Conservation (phyloP, 805 yeast species). For the Danielia oregonensis region DNA sequence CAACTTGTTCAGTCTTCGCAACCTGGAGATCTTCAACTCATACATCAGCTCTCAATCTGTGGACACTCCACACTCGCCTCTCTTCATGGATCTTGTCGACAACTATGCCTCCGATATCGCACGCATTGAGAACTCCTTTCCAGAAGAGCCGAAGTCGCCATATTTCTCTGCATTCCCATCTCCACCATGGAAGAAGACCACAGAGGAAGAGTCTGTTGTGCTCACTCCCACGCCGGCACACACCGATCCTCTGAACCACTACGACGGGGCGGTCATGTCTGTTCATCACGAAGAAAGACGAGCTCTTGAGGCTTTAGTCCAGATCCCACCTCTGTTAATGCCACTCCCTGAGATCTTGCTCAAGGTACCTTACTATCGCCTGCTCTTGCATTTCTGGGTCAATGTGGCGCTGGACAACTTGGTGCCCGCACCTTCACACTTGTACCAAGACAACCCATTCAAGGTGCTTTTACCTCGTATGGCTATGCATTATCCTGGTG, state of each 20-base stretch:
- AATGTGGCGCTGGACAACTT: conserved; percentile 56
- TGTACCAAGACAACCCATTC: conserved; percentile 64
- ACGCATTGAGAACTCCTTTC: conserved; percentile 9
- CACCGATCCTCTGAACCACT: not conserved
- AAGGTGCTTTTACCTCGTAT: conserved; percentile 59
- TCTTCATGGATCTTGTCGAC: conserved; percentile 3
- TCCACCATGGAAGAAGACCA: not conserved
- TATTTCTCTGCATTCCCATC: conserved; percentile 1
- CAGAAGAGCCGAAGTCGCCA: conserved; percentile 5
- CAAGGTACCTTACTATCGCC: conserved; percentile 57
- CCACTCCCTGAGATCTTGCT: conserved; percentile 56
- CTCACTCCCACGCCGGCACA: conserved; percentile 2
- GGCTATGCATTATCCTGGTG: conserved; percentile 57
- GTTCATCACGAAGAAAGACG: conserved; percentile 1
- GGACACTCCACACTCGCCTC: not conserved
- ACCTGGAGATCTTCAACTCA: conserved; percentile 24
- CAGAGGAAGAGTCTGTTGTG: not conserved
- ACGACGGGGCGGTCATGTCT: not conserved
- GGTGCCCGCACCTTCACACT: conserved; percentile 60
- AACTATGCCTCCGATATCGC: conserved; percentile 9
- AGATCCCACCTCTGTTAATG: conserved; percentile 30
- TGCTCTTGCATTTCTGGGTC: conserved; percentile 60
- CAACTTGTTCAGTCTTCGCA: conserved; percentile 22
- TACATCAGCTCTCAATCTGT: conserved; percentile 14
- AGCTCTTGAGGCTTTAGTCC: conserved; percentile 7